Percentiles rank a stretch among this genome's conserved stretches.
Evolutionary conservation across 108 stramenopile species (phyloP).

Genomic region (Cyclotella cryptica): DNA sequence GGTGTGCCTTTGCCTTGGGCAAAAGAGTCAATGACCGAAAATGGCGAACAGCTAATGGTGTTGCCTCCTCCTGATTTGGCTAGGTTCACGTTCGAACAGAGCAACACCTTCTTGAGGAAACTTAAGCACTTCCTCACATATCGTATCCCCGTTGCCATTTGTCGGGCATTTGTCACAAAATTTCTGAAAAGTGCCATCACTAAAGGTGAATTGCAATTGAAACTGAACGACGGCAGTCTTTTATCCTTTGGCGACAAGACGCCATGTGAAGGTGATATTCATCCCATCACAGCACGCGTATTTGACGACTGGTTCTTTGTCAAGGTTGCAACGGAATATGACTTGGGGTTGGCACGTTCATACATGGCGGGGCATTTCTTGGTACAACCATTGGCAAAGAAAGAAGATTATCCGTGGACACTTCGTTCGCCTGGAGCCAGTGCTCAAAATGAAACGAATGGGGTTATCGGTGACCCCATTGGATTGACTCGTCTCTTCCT

Average conservation of each 20-base stretch:
- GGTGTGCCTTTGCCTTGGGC: slow-evolving; percentile 79
- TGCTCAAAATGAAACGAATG: slow-evolving; percentile 54
- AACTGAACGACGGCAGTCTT: slow-evolving; percentile 78
- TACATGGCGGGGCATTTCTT: slow-evolving; percentile 93
- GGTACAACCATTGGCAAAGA: slow-evolving; percentile 65
- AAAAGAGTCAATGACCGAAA: background rate
- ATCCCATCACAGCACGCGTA: slow-evolving; percentile 80
- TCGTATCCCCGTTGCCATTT: slow-evolving; percentile 73
- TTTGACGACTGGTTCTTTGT: slow-evolving; percentile 96
- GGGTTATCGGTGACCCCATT: slow-evolving; percentile 79
- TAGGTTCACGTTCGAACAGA: slow-evolving; percentile 36
- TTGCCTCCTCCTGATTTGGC: slow-evolving; percentile 74
- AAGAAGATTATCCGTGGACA: slow-evolving; percentile 64
- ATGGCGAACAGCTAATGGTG: slow-evolving; percentile 33
- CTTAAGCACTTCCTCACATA: slow-evolving; percentile 58
- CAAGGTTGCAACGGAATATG: slow-evolving; percentile 89
- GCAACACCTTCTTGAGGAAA: slow-evolving; percentile 31
- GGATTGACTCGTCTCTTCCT: slow-evolving; percentile 83
- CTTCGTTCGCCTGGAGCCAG: slow-evolving; percentile 39
- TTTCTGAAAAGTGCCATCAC: slow-evolving; percentile 76
- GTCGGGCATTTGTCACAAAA: slow-evolving; percentile 59
- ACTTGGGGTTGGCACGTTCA: slow-evolving; percentile 90
- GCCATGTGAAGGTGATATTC: slow-evolving; percentile 59
- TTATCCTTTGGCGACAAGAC: slow-evolving; percentile 75
- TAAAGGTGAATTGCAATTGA: slow-evolving; percentile 65